phyloP scores from a whole-genome alignment of 305 asterid species.

The Rubia tinctorum region DNA sequence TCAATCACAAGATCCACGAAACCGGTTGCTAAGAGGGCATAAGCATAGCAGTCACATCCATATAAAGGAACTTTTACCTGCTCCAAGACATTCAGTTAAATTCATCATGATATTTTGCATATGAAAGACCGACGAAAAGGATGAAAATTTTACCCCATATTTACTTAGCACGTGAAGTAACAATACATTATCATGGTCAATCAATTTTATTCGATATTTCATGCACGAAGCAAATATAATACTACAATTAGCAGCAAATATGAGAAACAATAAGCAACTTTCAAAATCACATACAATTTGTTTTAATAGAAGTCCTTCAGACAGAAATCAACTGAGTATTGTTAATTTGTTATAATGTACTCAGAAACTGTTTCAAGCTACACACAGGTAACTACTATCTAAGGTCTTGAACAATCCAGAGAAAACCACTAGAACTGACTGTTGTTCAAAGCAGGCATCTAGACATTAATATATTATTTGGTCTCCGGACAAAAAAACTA shows the following conservation, averaged over 20 bases:
- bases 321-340: not conserved
- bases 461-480: too few species aligned
- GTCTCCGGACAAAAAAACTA: too few species aligned
- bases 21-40: constrained; percentile 91
- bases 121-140: not conserved
- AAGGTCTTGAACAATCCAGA: not conserved
- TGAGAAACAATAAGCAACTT: not conserved
- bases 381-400: not conserved
- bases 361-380: not conserved
- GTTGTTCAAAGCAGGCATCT: too few species aligned
- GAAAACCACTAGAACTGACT: too few species aligned
- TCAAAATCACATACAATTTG: not conserved
- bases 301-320: not conserved
- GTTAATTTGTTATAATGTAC: not conserved
- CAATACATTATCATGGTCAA: not conserved
- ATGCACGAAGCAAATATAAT: not conserved
- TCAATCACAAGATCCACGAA: constrained; percentile 88
- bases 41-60: constrained; percentile 98
- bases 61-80: constrained; percentile 97
- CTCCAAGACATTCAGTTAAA: constrained; percentile 8
- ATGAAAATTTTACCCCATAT: too few species aligned
- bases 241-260: not conserved
- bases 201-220: not conserved
- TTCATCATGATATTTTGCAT: not conserved
- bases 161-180: not conserved